phyloP scores from a whole-genome alignment of 2,329 filamentous ascomycete genomes.

The Leptosphaerulina australis region DNA sequence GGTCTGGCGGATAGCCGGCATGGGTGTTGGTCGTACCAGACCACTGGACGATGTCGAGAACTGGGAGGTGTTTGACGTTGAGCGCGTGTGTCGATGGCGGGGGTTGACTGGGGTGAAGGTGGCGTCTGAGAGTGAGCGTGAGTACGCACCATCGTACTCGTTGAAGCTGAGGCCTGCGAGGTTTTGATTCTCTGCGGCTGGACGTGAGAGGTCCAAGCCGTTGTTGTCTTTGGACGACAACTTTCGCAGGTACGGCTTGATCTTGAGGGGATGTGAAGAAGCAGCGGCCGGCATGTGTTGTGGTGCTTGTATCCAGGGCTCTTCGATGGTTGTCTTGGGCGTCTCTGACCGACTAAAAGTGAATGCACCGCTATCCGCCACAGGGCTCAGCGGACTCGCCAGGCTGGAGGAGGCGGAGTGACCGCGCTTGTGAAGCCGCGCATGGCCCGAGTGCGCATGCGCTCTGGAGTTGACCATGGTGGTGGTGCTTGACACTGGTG shows the following conservation, averaged over 20 bases:
- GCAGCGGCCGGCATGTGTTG: slow-evolving; percentile 33
- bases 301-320: slow-evolving; percentile 39
- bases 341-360: slow-evolving; percentile 45
- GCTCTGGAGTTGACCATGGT: slow-evolving; percentile 30
- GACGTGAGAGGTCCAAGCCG: slow-evolving; percentile 61
- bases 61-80: slow-evolving; percentile 62
- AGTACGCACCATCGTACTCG: slow-evolving; percentile 50
- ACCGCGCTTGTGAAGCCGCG: slow-evolving; percentile 50
- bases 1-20: slow-evolving; percentile 62
- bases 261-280: slow-evolving; percentile 48
- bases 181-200: slow-evolving; percentile 60
- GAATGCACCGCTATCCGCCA: slow-evolving; percentile 35
- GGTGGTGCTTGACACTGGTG: slow-evolving; percentile 17
- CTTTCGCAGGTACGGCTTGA: slow-evolving; percentile 63
- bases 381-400: slow-evolving; percentile 43
- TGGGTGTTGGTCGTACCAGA: slow-evolving; percentile 56
- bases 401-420: slow-evolving; percentile 49
- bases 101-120: slow-evolving; percentile 50
- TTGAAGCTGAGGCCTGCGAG: slow-evolving; percentile 59
- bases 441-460: slow-evolving; percentile 40
- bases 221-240: slow-evolving; percentile 57
- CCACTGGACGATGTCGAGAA: slow-evolving; percentile 58
- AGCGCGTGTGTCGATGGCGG: slow-evolving; percentile 56
- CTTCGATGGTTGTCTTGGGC: slow-evolving; percentile 43
- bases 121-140: slow-evolving; percentile 52